Percentiles rank a stretch among this genome's conserved stretches.
These are phyloP conservation scores for Yamadazyma taylorii DNA, from an alignment of 1,139 yeast genomes.

Conservation along the genomic window DNA sequence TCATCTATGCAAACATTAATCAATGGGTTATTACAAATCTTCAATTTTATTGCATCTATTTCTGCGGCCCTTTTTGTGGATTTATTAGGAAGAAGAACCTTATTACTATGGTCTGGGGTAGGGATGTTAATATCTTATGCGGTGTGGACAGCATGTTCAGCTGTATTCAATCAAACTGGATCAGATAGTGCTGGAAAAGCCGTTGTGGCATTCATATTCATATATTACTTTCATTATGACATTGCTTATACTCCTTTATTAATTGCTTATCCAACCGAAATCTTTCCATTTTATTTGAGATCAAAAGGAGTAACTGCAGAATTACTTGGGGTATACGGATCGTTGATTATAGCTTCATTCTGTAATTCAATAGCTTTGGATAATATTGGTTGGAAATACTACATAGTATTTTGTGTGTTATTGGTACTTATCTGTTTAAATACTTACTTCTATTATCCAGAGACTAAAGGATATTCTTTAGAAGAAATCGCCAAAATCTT, in stretches of 20 bases:
- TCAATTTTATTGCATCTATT: constrained; percentile 14
- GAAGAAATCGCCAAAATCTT: constrained; percentile 36
- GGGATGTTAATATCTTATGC: constrained; percentile 43
- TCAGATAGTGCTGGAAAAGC: constrained; percentile 43
- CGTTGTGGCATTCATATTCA: constrained; percentile 49
- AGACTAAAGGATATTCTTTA: constrained; percentile 46
- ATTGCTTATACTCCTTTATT: constrained; percentile 49
- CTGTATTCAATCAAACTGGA: constrained; percentile 20
- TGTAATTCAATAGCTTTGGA: constrained; percentile 30
- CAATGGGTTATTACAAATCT: constrained; percentile 17
- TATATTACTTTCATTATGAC: constrained; percentile 47
- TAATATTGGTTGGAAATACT: constrained; percentile 44
- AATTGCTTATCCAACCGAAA: constrained; percentile 39
- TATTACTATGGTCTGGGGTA: constrained; percentile 36
- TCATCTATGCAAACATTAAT: constrained; percentile 16
- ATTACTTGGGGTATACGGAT: constrained; percentile 44
- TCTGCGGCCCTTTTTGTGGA: constrained; percentile 43
- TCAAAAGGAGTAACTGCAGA: constrained; percentile 38
- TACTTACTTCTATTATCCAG: constrained; percentile 43
- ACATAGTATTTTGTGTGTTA: constrained; percentile 43
- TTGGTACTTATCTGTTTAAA: constrained; percentile 37
- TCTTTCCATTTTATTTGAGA: constrained; percentile 26
- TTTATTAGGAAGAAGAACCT: constrained; percentile 46
- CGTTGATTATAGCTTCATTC: constrained; percentile 25
- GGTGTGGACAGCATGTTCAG: constrained; percentile 33